phyloP scores from a whole-genome alignment of 306 rosid species.

The Vigna angularis region DNA sequence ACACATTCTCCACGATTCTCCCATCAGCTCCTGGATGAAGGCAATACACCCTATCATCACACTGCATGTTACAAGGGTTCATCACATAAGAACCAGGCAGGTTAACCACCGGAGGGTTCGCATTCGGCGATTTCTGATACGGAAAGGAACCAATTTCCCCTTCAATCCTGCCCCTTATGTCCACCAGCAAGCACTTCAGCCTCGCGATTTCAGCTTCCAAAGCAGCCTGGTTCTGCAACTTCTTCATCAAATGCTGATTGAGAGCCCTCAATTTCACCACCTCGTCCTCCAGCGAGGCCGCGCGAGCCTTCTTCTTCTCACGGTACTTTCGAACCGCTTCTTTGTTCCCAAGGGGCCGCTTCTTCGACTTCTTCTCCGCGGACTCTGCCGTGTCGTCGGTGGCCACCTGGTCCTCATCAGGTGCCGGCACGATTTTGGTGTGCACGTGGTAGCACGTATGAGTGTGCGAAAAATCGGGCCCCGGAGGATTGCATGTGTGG shows the following conservation, averaged over 20 bases:
- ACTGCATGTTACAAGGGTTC: constrained; percentile 89
- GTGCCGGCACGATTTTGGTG: constrained; percentile 78
- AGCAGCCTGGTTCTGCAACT: constrained; percentile 87
- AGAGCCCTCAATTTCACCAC: constrained; percentile 76
- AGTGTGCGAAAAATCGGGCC: constrained; percentile 89
- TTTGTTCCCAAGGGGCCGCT: constrained; percentile 76
- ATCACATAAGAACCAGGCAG: constrained; percentile 62
- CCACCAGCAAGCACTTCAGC: constrained; percentile 96
- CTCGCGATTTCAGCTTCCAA: constrained; percentile 91
- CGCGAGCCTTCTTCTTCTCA: constrained; percentile 94
- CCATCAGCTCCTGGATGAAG: constrained; percentile 69
- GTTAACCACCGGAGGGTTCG: constrained; percentile 46
- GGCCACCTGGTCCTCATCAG: constrained; percentile 66
- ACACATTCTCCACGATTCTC: constrained; percentile 53
- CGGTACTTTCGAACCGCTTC: constrained; percentile 97
- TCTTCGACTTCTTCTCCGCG: constrained; percentile 72
- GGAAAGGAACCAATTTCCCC: constrained; percentile 96
- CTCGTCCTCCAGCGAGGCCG: constrained; percentile 92
- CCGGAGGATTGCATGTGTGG: constrained; percentile 98
- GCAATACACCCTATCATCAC: constrained; percentile 83
- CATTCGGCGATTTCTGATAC: constrained; percentile 71
- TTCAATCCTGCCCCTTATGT: constrained; percentile 94
- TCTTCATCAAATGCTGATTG: constrained; percentile 88
- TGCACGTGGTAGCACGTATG: constrained; percentile 97
- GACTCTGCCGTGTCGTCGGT: constrained; percentile 91